Evolutionary conservation across 352 stramenopile genomes (phyloP), one percentile per base, ranked within the genome.

Genomic region (Globisporangium spinosum): DNA sequence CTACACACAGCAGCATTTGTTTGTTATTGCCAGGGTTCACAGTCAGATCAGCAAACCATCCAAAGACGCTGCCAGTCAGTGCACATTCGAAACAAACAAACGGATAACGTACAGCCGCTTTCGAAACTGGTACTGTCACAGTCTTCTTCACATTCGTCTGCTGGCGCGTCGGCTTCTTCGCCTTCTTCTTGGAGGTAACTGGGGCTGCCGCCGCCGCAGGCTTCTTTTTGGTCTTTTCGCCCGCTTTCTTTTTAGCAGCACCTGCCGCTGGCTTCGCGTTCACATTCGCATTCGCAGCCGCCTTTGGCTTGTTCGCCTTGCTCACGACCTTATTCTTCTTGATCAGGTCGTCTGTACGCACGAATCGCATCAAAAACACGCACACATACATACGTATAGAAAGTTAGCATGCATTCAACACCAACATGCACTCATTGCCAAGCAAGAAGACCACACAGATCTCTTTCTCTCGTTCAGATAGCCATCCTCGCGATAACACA

Each of bases 91-190:
- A 60, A 40, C 22, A 58, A 59, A 53, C 49, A 13, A 17, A 62
- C 13, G 55, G 22, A 25, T 45, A 47, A 75, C 76, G 70, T 74
- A 91, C 83, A 47, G 75, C 73, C 29, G 78, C 74, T 70, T 91
- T 91, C 58, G 80, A 78, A n/a, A 89, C 71, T 8, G 80, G 78
- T 23, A 91, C 81, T 4, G 82, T 72, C 62, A 91, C 78, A 35
- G 79, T 89, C 68, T 91, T 91, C 75, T 91, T 91, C 47, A 91
- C 83, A 61, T 83, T 89, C 59, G 85, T 76, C 66, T 83, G 74
- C 64, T 85, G 86, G 64, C 79, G 83, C 51, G 56, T 63, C 6
- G 40, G 56, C 40, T 77, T 70, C 59, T 77, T 65, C 43, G 56
- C 43, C 56, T 65, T 58, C 58, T 70, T 73, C 67, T 69, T 68